These are phyloP conservation scores for Metschnikowia kunwiensis DNA, from an alignment of 805 yeast species.

Conservation along the genomic window DNA sequence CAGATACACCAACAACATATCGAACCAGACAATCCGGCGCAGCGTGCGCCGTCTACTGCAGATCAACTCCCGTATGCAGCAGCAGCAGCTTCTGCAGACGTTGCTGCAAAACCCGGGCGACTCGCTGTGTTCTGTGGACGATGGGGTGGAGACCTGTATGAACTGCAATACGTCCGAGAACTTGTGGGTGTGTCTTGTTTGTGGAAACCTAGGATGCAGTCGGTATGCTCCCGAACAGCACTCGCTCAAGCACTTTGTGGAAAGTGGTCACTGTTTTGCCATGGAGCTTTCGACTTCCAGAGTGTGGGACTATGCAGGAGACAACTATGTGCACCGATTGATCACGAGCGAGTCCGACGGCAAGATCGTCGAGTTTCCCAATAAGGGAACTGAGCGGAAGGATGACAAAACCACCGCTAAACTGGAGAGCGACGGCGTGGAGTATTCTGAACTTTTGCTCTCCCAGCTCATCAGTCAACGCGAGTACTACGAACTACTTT, in stretches of 20 bases:
- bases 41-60: slow-evolving; percentile 35
- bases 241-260: slow-evolving; percentile 76
- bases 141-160: slow-evolving; percentile 41
- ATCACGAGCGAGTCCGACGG: slow-evolving; percentile 87
- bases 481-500: slow-evolving; percentile 64
- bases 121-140: slow-evolving; percentile 10
- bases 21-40: slow-evolving; percentile 34
- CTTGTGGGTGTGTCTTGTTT: slow-evolving; percentile 84
- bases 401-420: slow-evolving; percentile 5
- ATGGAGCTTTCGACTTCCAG: slow-evolving; percentile 83
- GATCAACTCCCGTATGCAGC: slow-evolving; percentile 21
- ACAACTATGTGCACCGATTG: slow-evolving; percentile 81
- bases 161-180: slow-evolving; percentile 59
- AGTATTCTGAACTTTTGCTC: slow-evolving; percentile 73
- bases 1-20: slow-evolving; percentile 58
- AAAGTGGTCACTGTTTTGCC: slow-evolving; percentile 82
- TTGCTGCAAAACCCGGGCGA: not conserved
- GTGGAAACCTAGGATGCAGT: slow-evolving; percentile 93
- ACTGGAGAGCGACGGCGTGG: slow-evolving; percentile 34
- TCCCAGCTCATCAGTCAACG: slow-evolving; percentile 85
- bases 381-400: slow-evolving; percentile 21
- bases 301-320: slow-evolving; percentile 95
- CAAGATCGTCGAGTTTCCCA: slow-evolving; percentile 73
- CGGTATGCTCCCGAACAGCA: slow-evolving; percentile 77
- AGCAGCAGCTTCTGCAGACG: slow-evolving; percentile 12